These are phyloP conservation scores for Trichophyton verrucosum DNA, from an alignment of 2,329 filamentous ascomycete genomes.

Conservation along the genomic window DNA sequence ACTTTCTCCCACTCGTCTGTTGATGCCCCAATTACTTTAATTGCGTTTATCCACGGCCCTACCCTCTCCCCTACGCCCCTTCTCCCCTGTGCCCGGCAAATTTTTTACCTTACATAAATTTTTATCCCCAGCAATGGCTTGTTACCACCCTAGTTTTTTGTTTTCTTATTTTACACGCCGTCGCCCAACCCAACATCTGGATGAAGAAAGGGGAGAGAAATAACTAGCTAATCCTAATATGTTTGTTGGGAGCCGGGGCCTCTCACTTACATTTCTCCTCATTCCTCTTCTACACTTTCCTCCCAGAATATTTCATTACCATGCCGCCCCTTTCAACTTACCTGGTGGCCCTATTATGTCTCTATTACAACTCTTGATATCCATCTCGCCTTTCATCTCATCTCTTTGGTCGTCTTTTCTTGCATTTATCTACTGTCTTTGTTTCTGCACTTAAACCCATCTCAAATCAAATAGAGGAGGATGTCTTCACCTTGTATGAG, in stretches of 20 bases:
- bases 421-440: not conserved
- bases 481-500: not conserved
- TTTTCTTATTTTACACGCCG: not conserved
- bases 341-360: not conserved
- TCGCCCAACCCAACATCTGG: not conserved
- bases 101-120: not conserved
- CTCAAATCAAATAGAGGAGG: slow-evolving; percentile 2
- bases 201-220: slow-evolving; percentile 1
- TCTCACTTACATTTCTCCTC: not conserved
- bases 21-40: not conserved
- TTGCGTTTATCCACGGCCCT: not conserved
- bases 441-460: not conserved
- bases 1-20: not conserved
- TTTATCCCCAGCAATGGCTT: not conserved
- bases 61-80: not conserved
- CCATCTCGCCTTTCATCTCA: not conserved
- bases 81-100: not conserved
- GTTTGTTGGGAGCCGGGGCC: not conserved
- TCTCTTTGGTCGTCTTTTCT: not conserved
- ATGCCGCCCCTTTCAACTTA: not conserved
- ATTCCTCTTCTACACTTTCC: not conserved
- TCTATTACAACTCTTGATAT: slow-evolving; percentile 1
- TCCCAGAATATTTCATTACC: not conserved
- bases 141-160: not conserved
- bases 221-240: slow-evolving; percentile 3